phyloP scores from a whole-genome alignment of 2,329 filamentous ascomycete genomes.

The Talaromyces sp. region DNA sequence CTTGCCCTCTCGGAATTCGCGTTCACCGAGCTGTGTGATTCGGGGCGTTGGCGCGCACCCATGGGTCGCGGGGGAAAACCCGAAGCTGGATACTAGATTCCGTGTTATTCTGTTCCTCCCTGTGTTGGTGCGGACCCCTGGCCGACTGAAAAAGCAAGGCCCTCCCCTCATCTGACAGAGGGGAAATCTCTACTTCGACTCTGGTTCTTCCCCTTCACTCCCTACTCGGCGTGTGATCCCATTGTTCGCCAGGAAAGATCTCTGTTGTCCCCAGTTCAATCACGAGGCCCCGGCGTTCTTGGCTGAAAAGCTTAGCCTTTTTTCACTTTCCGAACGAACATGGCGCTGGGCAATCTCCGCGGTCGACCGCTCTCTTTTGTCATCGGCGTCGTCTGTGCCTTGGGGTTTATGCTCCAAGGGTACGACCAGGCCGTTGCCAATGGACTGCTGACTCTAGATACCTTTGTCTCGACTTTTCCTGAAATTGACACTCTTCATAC shows the following conservation, averaged over 20 bases:
- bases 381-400: constrained; percentile 13
- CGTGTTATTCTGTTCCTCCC: neutral
- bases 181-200: neutral
- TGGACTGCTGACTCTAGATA: constrained; percentile 62
- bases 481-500: constrained; percentile 44
- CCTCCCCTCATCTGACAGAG: neutral
- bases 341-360: constrained; percentile 1
- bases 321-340: neutral
- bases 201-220: neutral
- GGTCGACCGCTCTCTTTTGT: constrained; percentile 8
- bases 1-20: neutral
- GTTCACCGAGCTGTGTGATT: neutral
- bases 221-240: neutral
- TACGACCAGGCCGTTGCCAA: constrained; percentile 18
- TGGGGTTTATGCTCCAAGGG: constrained; percentile 16
- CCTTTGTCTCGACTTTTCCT: constrained; percentile 53
- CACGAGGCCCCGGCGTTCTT: neutral
- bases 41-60: neutral
- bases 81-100: neutral
- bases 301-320: constrained; percentile 4
- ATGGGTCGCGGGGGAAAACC: neutral
- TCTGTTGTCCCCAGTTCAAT: neutral
- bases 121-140: neutral
- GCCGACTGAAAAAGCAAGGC: neutral
- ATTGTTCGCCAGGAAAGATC: neutral